Percentiles rank a stretch among this genome's conserved stretches.
These are phyloP conservation scores for Crepidotus variabilis DNA, from an alignment of 768 basidiomycete species.

Conservation along the genomic window DNA sequence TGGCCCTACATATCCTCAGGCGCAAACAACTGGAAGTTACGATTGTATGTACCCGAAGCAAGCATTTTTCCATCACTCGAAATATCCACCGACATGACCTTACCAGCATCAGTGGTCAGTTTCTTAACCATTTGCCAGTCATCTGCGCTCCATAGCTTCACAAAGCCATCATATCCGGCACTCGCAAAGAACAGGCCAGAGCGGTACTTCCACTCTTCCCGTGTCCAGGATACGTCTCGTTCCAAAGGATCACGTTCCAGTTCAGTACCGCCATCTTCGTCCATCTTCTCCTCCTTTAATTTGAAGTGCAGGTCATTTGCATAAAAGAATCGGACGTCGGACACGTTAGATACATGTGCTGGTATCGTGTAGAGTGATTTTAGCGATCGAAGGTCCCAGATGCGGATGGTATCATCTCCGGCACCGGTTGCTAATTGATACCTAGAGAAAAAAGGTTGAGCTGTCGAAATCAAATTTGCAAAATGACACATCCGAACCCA, in stretches of 20 bases:
- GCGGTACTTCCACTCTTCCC: conserved; percentile 76
- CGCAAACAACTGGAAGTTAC: conserved; percentile 91
- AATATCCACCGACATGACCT: conserved; percentile 97
- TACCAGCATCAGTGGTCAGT: conserved; percentile 92
- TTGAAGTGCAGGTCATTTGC: conserved; percentile 52
- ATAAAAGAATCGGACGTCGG: conserved; percentile 93
- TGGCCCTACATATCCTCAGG: conserved; percentile 52
- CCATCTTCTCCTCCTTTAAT: conserved; percentile 46
- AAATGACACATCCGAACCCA: conserved; percentile 56
- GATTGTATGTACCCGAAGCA: conserved; percentile 88
- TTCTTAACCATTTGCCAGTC: conserved; percentile 94
- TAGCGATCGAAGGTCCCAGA: conserved; percentile 96
- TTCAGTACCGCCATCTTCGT: conserved; percentile 33
- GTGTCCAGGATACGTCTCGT: conserved; percentile 30
- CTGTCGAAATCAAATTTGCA: conserved; percentile 1
- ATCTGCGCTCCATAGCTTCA: conserved; percentile 96
- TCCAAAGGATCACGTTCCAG: conserved; percentile 35
- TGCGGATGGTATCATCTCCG: conserved; percentile 95
- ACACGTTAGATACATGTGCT: conserved; percentile 91
- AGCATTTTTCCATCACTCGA: conserved; percentile 78
- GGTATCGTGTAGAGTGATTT: conserved; percentile 95
- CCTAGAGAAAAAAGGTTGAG: conserved; percentile 36
- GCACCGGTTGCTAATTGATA: conserved; percentile 98
- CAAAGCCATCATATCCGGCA: conserved; percentile 90
- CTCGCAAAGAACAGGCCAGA: conserved; percentile 92